A percentile compares a stretch with the other conserved stretches of the same genome.
Evolutionary conservation across 306 rosid species (phyloP).

Genomic region (Malus domestica): DNA sequence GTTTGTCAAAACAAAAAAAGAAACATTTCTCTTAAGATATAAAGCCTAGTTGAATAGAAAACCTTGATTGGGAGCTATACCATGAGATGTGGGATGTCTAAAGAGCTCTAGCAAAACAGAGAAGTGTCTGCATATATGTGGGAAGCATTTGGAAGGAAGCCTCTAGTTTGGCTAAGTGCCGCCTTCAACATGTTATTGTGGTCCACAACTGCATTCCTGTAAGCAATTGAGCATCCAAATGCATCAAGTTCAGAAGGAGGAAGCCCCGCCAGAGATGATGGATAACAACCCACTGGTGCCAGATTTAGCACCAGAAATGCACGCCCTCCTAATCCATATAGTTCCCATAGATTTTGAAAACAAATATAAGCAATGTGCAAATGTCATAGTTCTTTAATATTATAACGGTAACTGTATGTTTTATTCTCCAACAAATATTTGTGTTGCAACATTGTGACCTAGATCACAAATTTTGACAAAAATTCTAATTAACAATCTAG

Average conservation of each 20-base stretch:
- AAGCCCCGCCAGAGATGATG: conserved; percentile 47
- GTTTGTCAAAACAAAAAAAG: neutral
- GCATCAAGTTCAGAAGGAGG: conserved; percentile 58
- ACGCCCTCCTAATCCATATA: conserved; percentile 60
- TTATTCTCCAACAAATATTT: too few species aligned
- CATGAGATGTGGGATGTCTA: conserved; percentile 49
- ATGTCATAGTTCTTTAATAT: neutral
- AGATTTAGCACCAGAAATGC: conserved; percentile 62
- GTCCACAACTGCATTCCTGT: conserved; percentile 51
- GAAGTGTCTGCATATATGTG: conserved; percentile 54
- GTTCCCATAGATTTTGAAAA: conserved; percentile 41
- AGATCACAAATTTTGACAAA: neutral
- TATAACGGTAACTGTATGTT: neutral
- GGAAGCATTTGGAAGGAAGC: conserved; percentile 39
- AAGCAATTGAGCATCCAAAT: conserved; percentile 61
- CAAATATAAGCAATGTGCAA: neutral
- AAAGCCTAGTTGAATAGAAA: neutral
- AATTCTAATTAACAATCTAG: too few species aligned
- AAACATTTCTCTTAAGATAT: neutral
- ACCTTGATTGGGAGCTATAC: conserved; percentile 14
- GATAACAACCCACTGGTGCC: conserved; percentile 85
- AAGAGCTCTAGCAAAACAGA: conserved; percentile 58
- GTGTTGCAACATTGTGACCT: neutral
- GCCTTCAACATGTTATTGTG: conserved; percentile 51
- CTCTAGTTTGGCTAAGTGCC: conserved; percentile 33